These are phyloP conservation scores for Ganoderma sinense DNA, from an alignment of 1,284 basidiomycete species.

Conservation along the genomic window DNA sequence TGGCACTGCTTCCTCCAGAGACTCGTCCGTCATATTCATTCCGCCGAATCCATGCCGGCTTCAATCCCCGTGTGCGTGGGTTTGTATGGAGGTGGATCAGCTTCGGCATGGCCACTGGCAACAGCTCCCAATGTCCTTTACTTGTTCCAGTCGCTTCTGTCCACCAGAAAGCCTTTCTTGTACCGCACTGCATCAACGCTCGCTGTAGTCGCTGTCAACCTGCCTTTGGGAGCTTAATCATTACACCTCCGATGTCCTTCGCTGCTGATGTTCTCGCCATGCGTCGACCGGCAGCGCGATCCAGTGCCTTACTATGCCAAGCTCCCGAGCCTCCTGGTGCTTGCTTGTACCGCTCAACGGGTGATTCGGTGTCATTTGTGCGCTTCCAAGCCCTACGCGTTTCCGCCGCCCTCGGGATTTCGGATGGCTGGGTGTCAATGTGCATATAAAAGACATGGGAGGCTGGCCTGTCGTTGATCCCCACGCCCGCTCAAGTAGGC, in stretches of 20 bases:
- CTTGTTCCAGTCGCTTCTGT: neutral
- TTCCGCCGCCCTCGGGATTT: neutral
- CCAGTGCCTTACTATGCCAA: conserved; percentile 1
- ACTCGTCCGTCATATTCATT: neutral
- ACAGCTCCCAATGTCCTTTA: neutral
- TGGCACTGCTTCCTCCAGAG: neutral
- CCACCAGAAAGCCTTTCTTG: neutral
- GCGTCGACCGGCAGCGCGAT: neutral
- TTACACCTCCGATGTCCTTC: neutral
- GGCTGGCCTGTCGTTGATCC: neutral
- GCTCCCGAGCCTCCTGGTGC: neutral
- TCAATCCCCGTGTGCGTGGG: neutral
- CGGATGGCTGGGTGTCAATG: neutral
- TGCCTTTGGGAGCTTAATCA: neutral
- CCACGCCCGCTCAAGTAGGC: neutral
- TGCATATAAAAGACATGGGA: conserved; percentile 2
- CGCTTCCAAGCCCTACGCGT: neutral
- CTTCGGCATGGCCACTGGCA: neutral
- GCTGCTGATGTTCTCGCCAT: neutral
- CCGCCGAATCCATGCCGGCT: neutral
- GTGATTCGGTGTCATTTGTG: conserved; percentile 3
- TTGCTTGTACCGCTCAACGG: conserved; percentile 13
- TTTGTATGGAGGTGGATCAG: neutral
- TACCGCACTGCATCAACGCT: neutral
- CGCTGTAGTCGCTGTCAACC: neutral